Evolutionary conservation across 345 rosid genomes (phyloP).

Genomic region (Gossypium anomalum): DNA sequence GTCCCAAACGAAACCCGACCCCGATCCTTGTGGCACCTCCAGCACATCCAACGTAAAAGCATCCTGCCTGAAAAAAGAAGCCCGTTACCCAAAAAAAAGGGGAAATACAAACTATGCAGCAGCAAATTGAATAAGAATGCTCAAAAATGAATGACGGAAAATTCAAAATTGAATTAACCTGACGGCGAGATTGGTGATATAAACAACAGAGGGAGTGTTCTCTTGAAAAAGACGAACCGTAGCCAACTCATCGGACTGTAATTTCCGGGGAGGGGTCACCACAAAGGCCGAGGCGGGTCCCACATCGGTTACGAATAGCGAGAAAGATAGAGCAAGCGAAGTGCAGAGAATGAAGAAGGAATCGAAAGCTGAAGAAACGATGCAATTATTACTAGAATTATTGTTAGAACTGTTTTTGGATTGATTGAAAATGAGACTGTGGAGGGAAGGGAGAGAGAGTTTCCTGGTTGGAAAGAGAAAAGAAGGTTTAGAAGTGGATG

Average conservation of each 20-base stretch:
- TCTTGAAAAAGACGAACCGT: conserved; percentile 87
- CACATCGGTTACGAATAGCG: conserved; percentile 47
- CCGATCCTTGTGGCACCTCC: conserved; percentile 98
- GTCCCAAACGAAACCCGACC: conserved; percentile 97
- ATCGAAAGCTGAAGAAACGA: conserved; percentile 22
- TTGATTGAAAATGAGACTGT: neutral
- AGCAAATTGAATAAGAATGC: neutral
- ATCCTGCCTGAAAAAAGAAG: conserved; percentile 60
- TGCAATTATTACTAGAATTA: neutral
- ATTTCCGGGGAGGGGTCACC: conserved; percentile 55
- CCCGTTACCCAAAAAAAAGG: neutral
- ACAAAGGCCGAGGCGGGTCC: conserved; percentile 70
- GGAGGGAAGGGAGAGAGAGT: conserved; percentile 13
- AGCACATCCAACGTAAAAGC: conserved; percentile 87
- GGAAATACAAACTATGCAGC: neutral
- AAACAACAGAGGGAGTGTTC: conserved; percentile 94
- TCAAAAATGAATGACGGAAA: neutral
- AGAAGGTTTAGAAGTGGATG: conserved; percentile 17
- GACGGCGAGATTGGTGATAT: conserved; percentile 88
- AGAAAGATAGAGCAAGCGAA: conserved; percentile 65
- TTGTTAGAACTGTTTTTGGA: neutral
- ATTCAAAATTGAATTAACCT: conserved; percentile 30
- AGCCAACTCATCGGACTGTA: conserved; percentile 84
- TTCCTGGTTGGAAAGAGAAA: conserved; percentile 19
- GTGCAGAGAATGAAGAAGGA: conserved; percentile 28